Percentiles rank a stretch among this genome's conserved stretches.
Conservation (phyloP, 768 basidiomycete genomes). For the Russula lepida region DNA sequence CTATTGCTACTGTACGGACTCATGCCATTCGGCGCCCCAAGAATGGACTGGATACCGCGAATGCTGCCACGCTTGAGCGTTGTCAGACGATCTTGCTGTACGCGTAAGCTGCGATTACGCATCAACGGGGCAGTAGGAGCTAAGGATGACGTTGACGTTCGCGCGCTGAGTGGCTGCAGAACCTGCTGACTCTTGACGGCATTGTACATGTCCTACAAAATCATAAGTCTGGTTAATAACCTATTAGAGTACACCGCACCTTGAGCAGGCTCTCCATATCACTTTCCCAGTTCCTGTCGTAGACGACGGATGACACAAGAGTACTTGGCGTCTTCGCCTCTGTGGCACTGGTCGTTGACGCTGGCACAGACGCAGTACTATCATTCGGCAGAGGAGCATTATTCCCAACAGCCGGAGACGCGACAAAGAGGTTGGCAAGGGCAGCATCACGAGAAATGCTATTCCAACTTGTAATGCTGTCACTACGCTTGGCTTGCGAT, state of each 20-base stretch:
- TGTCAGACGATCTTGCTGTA: conserved; percentile 57
- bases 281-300: conserved; percentile 68
- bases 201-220: conserved; percentile 79
- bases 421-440: conserved; percentile 24
- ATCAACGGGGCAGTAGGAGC: conserved; percentile 43
- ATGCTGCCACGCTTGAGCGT: conserved; percentile 88
- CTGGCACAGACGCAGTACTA: conserved; percentile 51
- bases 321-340: conserved; percentile 31
- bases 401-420: conserved; percentile 21
- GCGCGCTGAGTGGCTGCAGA: conserved; percentile 59
- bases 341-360: conserved; percentile 39
- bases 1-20: conserved; percentile 83
- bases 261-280: conserved; percentile 86
- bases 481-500: conserved; percentile 63
- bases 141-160: conserved; percentile 48
- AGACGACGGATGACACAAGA: conserved; percentile 33
- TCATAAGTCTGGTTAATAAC: conserved; percentile 2
- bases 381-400: conserved; percentile 38
- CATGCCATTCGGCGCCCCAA: conserved; percentile 51
- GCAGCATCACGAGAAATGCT: conserved; percentile 61
- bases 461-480: conserved; percentile 79
- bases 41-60: conserved; percentile 75
- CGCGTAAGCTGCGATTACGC: conserved; percentile 64
- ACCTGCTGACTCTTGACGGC: conserved; percentile 90
- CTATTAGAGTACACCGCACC: conserved; percentile 34